A percentile compares a stretch with the other conserved stretches of the same genome.
Conservation (phyloP, 768 basidiomycete species). For the Hortiboletus flavorubellus region DNA sequence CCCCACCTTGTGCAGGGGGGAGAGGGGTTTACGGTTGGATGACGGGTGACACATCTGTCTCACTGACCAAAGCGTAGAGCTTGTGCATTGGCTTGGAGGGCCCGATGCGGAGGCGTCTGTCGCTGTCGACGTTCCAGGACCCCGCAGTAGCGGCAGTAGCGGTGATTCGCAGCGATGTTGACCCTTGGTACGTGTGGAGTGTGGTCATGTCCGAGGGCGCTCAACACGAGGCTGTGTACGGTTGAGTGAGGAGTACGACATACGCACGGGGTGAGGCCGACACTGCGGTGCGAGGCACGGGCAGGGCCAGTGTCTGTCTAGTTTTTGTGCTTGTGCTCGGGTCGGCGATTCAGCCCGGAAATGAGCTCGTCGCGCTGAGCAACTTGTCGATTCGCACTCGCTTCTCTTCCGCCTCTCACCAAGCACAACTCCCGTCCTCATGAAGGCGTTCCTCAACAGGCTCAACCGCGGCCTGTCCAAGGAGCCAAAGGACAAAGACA, state of each 20-base stretch:
- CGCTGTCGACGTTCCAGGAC: slow-evolving; percentile 55
- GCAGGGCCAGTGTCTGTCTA: too few relatives aligned
- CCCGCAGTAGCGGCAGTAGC: slow-evolving; percentile 37
- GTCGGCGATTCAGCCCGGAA: slow-evolving; percentile 18
- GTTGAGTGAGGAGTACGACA: slow-evolving; percentile 4
- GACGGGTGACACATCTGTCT: slow-evolving; percentile 63
- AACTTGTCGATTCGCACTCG: background rate
- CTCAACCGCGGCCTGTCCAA: slow-evolving; percentile 62
- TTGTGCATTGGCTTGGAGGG: slow-evolving; percentile 13
- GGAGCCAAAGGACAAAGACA: slow-evolving; percentile 57
- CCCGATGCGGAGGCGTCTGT: slow-evolving; percentile 41
- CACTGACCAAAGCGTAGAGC: slow-evolving; percentile 69
- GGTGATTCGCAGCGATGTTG: slow-evolving; percentile 57
- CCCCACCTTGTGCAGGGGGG: slow-evolving; percentile 51
- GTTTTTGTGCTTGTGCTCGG: background rate
- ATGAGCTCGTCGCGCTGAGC: slow-evolving; percentile 20
- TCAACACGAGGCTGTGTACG: slow-evolving; percentile 52
- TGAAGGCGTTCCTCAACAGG: slow-evolving; percentile 84
- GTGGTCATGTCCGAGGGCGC: slow-evolving; percentile 73
- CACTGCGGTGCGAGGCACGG: slow-evolving; percentile 30
- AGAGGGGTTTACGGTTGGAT: slow-evolving; percentile 1
- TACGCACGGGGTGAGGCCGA: slow-evolving; percentile 73
- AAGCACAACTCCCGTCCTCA: slow-evolving; percentile 30
- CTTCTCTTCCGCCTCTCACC: background rate
- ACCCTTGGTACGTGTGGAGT: slow-evolving; percentile 54